phyloP scores from a whole-genome alignment of 345 rosid species.

The Populus davidiana region DNA sequence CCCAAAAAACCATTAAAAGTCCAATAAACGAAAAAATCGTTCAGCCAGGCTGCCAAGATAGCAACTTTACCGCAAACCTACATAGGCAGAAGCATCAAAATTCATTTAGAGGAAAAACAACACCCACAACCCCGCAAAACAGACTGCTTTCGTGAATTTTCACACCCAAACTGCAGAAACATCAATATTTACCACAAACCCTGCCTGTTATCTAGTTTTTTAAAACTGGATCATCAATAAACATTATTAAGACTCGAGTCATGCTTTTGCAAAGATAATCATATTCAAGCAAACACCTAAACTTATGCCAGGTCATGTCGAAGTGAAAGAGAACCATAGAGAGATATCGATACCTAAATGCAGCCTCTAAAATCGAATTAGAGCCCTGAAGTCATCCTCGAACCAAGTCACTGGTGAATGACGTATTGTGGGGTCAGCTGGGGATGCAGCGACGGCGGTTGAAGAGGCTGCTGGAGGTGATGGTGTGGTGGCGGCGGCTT shows the following conservation, averaged over 20 bases:
- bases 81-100: no score
- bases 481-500: neutral
- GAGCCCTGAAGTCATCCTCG: neutral
- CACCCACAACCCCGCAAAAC: neutral
- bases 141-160: neutral
- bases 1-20: neutral
- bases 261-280: neutral
- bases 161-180: neutral
- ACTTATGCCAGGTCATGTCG: neutral
- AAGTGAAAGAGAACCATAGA: neutral
- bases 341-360: neutral
- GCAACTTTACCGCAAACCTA: no score
- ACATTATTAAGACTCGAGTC: neutral
- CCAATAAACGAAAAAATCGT: neutral
- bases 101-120: no score
- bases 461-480: neutral
- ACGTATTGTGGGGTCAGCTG: neutral
- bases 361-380: neutral
- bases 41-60: no score
- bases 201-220: neutral
- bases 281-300: neutral
- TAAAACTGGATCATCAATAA: neutral
- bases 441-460: neutral
- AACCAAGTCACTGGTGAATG: neutral
- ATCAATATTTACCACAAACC: neutral